Evolutionary conservation across 768 basidiomycete genomes (phyloP), one percentile per base, ranked within the genome.

Genomic region (Russula foetens): DNA sequence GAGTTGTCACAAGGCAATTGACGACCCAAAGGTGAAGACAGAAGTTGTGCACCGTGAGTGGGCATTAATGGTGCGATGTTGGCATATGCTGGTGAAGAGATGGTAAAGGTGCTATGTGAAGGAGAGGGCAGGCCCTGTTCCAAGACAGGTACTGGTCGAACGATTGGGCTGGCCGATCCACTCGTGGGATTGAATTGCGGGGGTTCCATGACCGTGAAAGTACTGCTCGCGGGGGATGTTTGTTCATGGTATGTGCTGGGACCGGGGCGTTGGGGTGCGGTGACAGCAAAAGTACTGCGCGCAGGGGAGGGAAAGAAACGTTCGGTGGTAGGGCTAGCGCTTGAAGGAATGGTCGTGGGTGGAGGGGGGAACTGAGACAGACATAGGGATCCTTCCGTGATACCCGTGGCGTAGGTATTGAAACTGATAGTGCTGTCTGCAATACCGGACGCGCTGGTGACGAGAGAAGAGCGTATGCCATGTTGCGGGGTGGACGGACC

Each of bases 371-470:
- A 86, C 54, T 78, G 75, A 35, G 78, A 78, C 56, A 81, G 73
- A 33, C 71, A 72, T 44, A 75, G 60, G 19, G 72, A 71, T 31
- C 72, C 73, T 19, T 72, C 75, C 5, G 63, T 61, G 11, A 66
- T 53, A 41, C 67, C 68, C 8, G 70, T 73, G 58, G 59, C 71
- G 67, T 58, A 58, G 58, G 70, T 70, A 28, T 64, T 67, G 66
- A 77, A 76, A 68, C 79, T 81, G 47, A 84, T 79, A 29, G 81
- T 80, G 54, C 81, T 83, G 52, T 79, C 79, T 35, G 83, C 81
- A 43, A 83, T 69, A 28, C 75, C 80, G n/a, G 84, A 84, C 7
- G 77, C 80, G 60, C 76, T 79, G 41, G 83, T 83, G 54, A 76
- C 75, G 47, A 79, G 67, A 39, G 82, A 84, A 21, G 70, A 68